These are phyloP conservation scores for Uncinocarpus reesii DNA, from an alignment of 2,329 filamentous ascomycete genomes.

Conservation along the genomic window DNA sequence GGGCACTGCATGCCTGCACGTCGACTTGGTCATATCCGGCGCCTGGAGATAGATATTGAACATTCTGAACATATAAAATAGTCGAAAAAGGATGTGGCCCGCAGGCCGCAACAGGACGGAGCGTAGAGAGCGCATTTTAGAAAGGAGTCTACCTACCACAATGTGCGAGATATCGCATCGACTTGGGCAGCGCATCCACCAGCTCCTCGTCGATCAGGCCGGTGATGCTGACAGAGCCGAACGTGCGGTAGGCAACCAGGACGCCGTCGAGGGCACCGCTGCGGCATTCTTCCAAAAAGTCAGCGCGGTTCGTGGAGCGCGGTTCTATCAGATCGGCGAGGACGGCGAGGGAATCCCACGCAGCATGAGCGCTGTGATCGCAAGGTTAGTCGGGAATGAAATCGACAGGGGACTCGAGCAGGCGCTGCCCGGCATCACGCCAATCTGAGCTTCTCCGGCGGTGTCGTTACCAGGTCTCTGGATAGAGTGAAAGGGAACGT, in stretches of 20 bases:
- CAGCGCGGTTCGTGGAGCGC: slow-evolving; percentile 49
- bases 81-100: neutral
- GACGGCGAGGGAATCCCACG: slow-evolving; percentile 21
- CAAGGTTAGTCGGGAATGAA: slow-evolving; percentile 6
- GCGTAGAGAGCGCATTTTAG: no score
- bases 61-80: neutral
- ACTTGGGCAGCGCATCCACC: slow-evolving; percentile 41
- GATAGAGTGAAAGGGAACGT: slow-evolving; percentile 25
- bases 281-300: slow-evolving; percentile 59
- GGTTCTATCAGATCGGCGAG: slow-evolving; percentile 58
- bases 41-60: slow-evolving; percentile 30
- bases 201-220: slow-evolving; percentile 62
- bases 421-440: neutral
- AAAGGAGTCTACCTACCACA: slow-evolving; percentile 26
- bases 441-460: no score
- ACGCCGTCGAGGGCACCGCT: slow-evolving; percentile 57
- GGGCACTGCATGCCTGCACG: slow-evolving; percentile 57
- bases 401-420: slow-evolving; percentile 4
- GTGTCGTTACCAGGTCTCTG: neutral
- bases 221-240: slow-evolving; percentile 53
- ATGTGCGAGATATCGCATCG: slow-evolving; percentile 31
- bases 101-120: no score
- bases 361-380: slow-evolving; percentile 14
- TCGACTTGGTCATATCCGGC: slow-evolving; percentile 82
- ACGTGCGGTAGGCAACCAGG: slow-evolving; percentile 59